Evolutionary conservation across 2,329 filamentous ascomycete genomes (phyloP), one percentile per base, ranked within the genome.

Genomic region (Alternaria longipes): DNA sequence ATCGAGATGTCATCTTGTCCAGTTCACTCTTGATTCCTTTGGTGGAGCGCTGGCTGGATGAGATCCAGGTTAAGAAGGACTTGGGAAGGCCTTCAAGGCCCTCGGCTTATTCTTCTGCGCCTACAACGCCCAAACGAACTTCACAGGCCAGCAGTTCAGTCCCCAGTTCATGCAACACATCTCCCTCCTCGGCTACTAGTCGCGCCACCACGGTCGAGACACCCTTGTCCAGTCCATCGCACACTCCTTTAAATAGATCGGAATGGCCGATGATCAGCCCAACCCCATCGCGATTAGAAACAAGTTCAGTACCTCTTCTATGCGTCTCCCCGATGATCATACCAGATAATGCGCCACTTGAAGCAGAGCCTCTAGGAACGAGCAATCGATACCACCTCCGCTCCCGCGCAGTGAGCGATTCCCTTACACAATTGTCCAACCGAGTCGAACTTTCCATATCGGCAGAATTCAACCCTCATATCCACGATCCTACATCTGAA

Each of bases 81-180:
- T 24, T 7, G 24, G 24, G 0, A 24, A 24, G 1, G 34, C 2
- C 6, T n/a, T 4, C 7, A 18, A 9, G 3, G 1, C 16, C 1
- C 0, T 38, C 36, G 16, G n/a, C n/a, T n/a, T 4, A 5, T 1
- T 18, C 6, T 7, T 38, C 16, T n/a, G 3, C 16, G 6, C 16
- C 16, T n/a, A 38, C 16, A n/a, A 38, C 36, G 16, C 36, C 36
- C 16, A 0, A 9, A 0, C 36, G 36, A 8, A 18, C 36, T 0
- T 38, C 16, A 16, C 6, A 3, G 8, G 0, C 16, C n/a, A 9
- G 16, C 8, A 38, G 7, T 8, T n/a, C 16, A 4, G 5, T 8
- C 2, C n/a, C 16, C 7, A 38, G 36, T 9, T 38, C n/a, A 38
- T n/a, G 36, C 36, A n/a, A 38, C 4, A 18, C 14, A 9, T 4